Conservation (phyloP, 371 early-diverging fungal genomes). For the Sporodiniella umbellata region DNA sequence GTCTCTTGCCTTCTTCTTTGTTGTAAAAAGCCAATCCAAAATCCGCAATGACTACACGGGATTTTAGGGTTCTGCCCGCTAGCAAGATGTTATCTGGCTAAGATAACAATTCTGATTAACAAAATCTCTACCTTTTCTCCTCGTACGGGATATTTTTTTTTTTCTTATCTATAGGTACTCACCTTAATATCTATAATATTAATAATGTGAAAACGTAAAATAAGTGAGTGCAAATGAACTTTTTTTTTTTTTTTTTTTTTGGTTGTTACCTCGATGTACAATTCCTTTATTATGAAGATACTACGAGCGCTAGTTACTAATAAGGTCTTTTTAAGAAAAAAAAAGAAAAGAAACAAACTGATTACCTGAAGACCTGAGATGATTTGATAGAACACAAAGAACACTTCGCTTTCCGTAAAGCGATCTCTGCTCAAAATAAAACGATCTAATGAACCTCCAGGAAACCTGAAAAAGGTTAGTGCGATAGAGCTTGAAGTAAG, state of each 20-base stretch:
- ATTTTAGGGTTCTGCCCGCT: neutral
- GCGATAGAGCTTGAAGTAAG: neutral
- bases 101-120: neutral
- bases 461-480: neutral
- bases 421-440: neutral
- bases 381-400: constrained; percentile 9
- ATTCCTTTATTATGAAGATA: constrained; percentile 15
- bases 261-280: constrained; percentile 15
- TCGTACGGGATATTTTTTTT: neutral
- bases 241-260: neutral
- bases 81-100: constrained; percentile 14
- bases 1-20: neutral
- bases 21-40: constrained; percentile 6
- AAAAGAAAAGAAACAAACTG: neutral
- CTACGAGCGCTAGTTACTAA: neutral
- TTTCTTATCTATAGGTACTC: constrained; percentile 3
- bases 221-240: neutral
- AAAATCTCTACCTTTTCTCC: neutral
- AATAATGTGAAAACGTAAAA: neutral
- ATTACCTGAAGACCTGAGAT: constrained; percentile 7
- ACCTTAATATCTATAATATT: constrained; percentile 14
- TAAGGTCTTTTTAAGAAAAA: neutral
- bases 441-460: neutral
- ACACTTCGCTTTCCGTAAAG: neutral
- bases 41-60: constrained; percentile 11